phyloP scores from a whole-genome alignment of 768 basidiomycete genomes.

The Rhizopogon rudus region DNA sequence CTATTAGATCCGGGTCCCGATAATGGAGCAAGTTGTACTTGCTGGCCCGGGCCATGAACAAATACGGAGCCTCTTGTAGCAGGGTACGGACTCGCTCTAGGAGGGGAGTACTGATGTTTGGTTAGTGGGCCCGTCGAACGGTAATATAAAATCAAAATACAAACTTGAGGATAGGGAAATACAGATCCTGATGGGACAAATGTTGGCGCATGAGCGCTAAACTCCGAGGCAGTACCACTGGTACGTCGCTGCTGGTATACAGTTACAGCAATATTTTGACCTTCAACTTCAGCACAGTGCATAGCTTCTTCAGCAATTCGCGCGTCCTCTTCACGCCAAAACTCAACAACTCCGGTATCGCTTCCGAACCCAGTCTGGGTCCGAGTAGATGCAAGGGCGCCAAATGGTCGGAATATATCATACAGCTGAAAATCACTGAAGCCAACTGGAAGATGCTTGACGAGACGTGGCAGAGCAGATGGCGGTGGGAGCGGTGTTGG shows the following conservation, averaged over 20 bases:
- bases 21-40: conserved; percentile 77
- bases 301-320: conserved; percentile 72
- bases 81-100: conserved; percentile 49
- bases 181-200: conserved; percentile 72
- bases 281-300: conserved; percentile 81
- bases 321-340: conserved; percentile 86
- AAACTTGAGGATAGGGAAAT: conserved; percentile 61
- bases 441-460: conserved; percentile 75
- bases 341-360: conserved; percentile 78
- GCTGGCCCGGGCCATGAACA: conserved; percentile 85
- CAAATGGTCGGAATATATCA: conserved; percentile 80
- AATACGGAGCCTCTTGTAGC: conserved; percentile 43
- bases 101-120: conserved; percentile 57
- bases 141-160: conserved; percentile 19
- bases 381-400: conserved; percentile 75
- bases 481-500: conserved; percentile 74
- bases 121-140: conserved; percentile 1
- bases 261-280: conserved; percentile 81
- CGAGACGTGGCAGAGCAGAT: conserved; percentile 69
- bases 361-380: conserved; percentile 71
- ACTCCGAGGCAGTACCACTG: conserved; percentile 53
- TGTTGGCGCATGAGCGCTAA: conserved; percentile 67
- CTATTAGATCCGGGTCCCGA: conserved; percentile 73
- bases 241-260: conserved; percentile 65
- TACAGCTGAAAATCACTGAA: conserved; percentile 73